Percentiles rank a stretch among this genome's conserved stretches.
Evolutionary conservation across 2,329 filamentous ascomycete genomes (phyloP).

Genomic region (Eurotiales sp.): DNA sequence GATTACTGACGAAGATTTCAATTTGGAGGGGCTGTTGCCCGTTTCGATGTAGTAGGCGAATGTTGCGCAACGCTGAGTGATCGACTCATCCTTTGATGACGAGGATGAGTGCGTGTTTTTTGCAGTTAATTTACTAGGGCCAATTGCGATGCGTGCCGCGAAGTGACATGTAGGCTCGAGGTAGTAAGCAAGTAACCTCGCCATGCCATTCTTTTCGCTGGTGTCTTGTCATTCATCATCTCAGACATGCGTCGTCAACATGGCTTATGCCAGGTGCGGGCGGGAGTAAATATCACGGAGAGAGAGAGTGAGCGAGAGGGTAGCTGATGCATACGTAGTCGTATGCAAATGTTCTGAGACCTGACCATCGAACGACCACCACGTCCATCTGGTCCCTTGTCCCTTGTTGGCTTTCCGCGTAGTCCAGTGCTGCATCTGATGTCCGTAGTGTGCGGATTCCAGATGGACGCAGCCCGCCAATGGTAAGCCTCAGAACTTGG

Average conservation of each 20-base stretch:
- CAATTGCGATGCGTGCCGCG: background rate
- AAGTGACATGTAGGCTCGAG: background rate
- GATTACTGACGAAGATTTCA: too few relatives aligned
- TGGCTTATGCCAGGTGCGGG: background rate
- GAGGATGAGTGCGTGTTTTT: background rate
- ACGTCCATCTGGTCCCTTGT: too few relatives aligned
- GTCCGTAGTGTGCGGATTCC: background rate
- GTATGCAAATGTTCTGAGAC: background rate
- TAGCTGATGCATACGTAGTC: too few relatives aligned
- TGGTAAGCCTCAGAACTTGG: too few relatives aligned
- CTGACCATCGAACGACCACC: constrained; percentile 1
- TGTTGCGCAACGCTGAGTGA: too few relatives aligned
- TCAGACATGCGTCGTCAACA: background rate
- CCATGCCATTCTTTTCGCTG: too few relatives aligned
- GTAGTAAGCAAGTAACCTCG: too few relatives aligned
- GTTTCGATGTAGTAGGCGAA: background rate
- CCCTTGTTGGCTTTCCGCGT: too few relatives aligned
- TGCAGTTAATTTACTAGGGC: background rate
- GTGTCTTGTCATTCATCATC: too few relatives aligned
- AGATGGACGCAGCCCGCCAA: background rate
- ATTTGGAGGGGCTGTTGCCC: too few relatives aligned
- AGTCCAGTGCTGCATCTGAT: too few relatives aligned
- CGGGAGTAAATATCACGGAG: background rate
- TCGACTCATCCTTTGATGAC: background rate
- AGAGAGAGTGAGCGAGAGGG: background rate